These are phyloP conservation scores for Verticillium nubilum DNA, from an alignment of 2,329 filamentous ascomycete species.

Conservation along the genomic window DNA sequence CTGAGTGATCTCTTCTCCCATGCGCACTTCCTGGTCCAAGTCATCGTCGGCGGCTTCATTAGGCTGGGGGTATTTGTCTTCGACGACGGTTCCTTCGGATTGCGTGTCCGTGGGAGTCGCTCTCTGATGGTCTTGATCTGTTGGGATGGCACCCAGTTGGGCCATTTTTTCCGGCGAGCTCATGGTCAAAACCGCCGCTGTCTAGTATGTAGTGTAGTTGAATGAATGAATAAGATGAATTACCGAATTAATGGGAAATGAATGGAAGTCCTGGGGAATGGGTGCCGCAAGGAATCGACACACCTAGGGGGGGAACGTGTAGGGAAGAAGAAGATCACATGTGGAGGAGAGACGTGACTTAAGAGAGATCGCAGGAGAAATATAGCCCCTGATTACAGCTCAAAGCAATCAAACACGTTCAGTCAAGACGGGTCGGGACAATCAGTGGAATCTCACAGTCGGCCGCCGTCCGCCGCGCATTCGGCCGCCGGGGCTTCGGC, in stretches of 20 bases:
- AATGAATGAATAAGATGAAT: no score
- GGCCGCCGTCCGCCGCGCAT: neutral
- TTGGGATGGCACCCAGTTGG: neutral
- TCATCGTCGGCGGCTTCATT: neutral
- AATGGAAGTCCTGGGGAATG: neutral
- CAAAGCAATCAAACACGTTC: neutral
- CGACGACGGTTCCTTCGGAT: neutral
- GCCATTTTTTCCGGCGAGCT: neutral
- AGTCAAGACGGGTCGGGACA: neutral
- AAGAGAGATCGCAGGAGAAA: neutral
- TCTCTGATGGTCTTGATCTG: neutral
- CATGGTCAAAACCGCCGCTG: neutral
- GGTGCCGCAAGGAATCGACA: neutral
- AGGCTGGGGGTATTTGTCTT: neutral
- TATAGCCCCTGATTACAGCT: neutral
- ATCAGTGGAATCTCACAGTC: neutral
- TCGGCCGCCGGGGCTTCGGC: neutral
- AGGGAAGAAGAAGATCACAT: no score
- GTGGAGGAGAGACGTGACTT: neutral
- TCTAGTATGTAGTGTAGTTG: no score
- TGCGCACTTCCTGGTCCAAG: neutral
- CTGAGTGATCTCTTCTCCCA: slow-evolving; percentile 15
- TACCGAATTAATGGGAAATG: neutral
- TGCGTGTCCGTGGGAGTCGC: neutral
- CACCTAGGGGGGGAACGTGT: no score